Evolutionary conservation across 768 basidiomycete species (phyloP).

Genomic region (Pisolithus albus): DNA sequence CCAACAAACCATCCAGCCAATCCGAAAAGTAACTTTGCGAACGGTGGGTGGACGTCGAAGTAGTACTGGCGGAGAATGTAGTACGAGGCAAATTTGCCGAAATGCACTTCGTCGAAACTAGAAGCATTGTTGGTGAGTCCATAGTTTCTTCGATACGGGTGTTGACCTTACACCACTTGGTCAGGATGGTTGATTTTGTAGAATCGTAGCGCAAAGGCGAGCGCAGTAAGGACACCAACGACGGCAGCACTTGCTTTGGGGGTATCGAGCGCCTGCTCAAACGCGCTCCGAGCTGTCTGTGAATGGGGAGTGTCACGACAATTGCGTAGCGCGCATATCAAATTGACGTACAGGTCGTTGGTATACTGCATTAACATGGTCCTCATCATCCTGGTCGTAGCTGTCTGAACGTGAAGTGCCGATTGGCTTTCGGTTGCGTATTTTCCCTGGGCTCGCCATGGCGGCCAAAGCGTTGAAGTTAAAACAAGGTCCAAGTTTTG

Average conservation of each 20-base stretch:
- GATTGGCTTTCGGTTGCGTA: slow-evolving; percentile 23
- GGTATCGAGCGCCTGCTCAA: slow-evolving; percentile 60
- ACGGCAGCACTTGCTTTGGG: slow-evolving; percentile 54
- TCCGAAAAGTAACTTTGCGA: slow-evolving; percentile 92
- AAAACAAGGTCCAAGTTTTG: background rate
- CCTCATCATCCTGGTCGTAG: slow-evolving; percentile 41
- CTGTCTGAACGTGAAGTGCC: slow-evolving; percentile 13
- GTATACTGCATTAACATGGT: slow-evolving; percentile 44
- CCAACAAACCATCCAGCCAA: slow-evolving; percentile 95
- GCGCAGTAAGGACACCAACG: slow-evolving; percentile 57
- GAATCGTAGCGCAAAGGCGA: slow-evolving; percentile 81
- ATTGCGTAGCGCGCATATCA: slow-evolving; percentile 4
- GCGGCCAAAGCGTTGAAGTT: slow-evolving; percentile 7
- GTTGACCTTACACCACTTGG: slow-evolving; percentile 76
- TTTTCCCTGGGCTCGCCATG: slow-evolving; percentile 28
- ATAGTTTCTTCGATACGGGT: background rate
- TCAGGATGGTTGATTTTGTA: slow-evolving; percentile 94
- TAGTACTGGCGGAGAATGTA: slow-evolving; percentile 94
- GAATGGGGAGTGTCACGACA: slow-evolving; percentile 15
- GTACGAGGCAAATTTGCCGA: slow-evolving; percentile 95
- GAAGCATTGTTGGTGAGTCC: slow-evolving; percentile 3
- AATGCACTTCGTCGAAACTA: slow-evolving; percentile 97
- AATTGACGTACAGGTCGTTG: slow-evolving; percentile 40
- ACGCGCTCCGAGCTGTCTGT: slow-evolving; percentile 51
- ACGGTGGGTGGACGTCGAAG: slow-evolving; percentile 98